Percentiles rank a stretch among this genome's conserved stretches.
These are phyloP conservation scores for Aspergillus costaricaensis DNA, from an alignment of 2,329 filamentous ascomycete genomes.

Conservation along the genomic window DNA sequence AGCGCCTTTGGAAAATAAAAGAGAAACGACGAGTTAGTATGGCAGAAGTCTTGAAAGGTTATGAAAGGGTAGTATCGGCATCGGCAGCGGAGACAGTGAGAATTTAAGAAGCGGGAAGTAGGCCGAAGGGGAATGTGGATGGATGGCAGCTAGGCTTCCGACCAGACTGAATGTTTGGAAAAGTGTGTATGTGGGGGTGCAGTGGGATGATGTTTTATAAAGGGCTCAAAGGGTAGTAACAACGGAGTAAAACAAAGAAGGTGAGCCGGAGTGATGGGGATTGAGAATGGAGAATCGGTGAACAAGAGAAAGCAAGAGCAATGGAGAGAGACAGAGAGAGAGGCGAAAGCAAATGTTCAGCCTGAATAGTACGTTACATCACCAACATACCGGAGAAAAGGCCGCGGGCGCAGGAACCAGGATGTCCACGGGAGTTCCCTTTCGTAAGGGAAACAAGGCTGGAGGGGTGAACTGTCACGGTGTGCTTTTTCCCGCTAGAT, in stretches of 20 bases:
- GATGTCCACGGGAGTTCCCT: neutral
- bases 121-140: neutral
- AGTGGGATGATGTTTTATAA: neutral
- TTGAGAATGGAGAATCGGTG: neutral
- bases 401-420: slow-evolving; percentile 2
- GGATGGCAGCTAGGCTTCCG: neutral
- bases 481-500: neutral
- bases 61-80: neutral
- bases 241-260: slow-evolving; percentile 11
- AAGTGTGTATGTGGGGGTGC: neutral
- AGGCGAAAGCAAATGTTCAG: neutral
- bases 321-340: neutral
- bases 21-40: neutral
- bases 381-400: slow-evolving; percentile 2
- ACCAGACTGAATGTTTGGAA: neutral
- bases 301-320: neutral
- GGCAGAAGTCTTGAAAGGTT: neutral
- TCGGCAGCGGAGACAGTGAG: neutral
- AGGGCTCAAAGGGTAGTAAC: too few species aligned
- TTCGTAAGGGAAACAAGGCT: neutral
- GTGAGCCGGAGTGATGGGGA: neutral
- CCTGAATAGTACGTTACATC: neutral
- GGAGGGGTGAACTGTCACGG: neutral
- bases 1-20: neutral
- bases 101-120: neutral